These are phyloP conservation scores for Hypholoma sublateritium DNA, from an alignment of 768 basidiomycete species.

Conservation along the genomic window DNA sequence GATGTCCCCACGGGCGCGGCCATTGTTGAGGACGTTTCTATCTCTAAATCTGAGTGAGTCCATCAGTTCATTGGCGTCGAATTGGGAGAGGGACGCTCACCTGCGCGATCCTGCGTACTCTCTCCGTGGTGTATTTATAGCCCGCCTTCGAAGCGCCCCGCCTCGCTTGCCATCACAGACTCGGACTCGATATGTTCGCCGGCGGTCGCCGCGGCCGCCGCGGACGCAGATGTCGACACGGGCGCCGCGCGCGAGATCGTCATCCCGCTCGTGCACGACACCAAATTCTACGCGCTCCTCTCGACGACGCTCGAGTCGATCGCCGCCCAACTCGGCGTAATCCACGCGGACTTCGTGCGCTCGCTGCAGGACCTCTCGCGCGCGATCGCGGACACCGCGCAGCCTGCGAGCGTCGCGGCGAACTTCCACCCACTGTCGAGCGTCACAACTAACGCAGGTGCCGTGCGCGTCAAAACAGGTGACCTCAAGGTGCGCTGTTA, in stretches of 20 bases:
- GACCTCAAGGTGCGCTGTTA: conserved; percentile 22
- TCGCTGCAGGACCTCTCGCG: conserved; percentile 37
- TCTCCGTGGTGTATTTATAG: neutral
- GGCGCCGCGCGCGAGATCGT: conserved; percentile 50
- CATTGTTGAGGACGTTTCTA: neutral
- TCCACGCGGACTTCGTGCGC: conserved; percentile 51
- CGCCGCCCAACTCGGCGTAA: conserved; percentile 43
- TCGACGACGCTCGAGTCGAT: conserved; percentile 56
- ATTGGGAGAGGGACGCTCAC: neutral
- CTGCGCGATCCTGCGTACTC: neutral
- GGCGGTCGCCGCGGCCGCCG: neutral
- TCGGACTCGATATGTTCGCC: conserved; percentile 1
- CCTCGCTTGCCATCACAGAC: neutral
- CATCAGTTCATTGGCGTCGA: neutral
- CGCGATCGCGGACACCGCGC: conserved; percentile 39
- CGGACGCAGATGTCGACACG: neutral
- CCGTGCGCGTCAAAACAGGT: conserved; percentile 22
- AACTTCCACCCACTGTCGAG: conserved; percentile 47
- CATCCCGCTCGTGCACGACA: conserved; percentile 79
- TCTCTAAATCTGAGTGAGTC: conserved; percentile 5
- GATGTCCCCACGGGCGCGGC: neutral
- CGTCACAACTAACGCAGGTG: conserved; percentile 37
- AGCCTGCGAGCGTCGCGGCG: conserved; percentile 38
- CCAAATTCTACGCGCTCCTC: conserved; percentile 78
- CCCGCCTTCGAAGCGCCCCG: neutral